A percentile compares a stretch with the other conserved stretches of the same genome.
These are phyloP conservation scores for Neurospora sp. DNA, from an alignment of 495 filamentous ascomycete species.

Conservation along the genomic window DNA sequence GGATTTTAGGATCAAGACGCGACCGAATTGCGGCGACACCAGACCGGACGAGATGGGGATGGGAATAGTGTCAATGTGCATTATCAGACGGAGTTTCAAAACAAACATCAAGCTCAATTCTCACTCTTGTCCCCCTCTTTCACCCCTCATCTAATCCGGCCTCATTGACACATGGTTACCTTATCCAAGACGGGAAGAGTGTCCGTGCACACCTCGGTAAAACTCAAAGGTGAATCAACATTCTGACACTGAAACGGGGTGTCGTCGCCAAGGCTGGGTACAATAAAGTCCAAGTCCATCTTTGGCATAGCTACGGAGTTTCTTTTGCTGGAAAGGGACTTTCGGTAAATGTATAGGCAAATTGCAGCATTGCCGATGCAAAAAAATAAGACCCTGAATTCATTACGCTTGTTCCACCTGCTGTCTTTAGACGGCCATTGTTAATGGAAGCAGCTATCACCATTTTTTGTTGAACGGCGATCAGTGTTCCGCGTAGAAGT, in stretches of 20 bases:
- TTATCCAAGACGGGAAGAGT: neutral
- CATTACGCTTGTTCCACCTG: neutral
- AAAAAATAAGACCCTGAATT: neutral
- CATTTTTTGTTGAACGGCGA: neutral
- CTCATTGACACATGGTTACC: neutral
- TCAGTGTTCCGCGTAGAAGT: neutral
- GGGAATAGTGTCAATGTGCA: neutral
- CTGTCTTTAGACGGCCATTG: neutral
- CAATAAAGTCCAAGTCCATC: neutral
- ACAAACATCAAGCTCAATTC: neutral
- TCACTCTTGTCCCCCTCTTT: neutral
- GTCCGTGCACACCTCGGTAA: neutral
- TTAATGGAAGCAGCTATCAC: neutral
- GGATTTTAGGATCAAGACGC: neutral
- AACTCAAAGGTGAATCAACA: neutral
- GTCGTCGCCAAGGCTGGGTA: neutral
- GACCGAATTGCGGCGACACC: neutral
- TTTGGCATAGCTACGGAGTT: neutral
- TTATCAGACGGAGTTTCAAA: neutral
- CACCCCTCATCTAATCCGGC: neutral
- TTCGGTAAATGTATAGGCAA: neutral
- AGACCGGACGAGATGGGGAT: neutral
- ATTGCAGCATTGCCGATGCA: neutral
- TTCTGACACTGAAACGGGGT: neutral
- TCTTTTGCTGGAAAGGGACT: neutral